Percentiles rank a stretch among this genome's conserved stretches.
These are phyloP conservation scores for Chamaecrista fasciculata DNA, from an alignment of 306 rosid genomes.

Conservation along the genomic window DNA sequence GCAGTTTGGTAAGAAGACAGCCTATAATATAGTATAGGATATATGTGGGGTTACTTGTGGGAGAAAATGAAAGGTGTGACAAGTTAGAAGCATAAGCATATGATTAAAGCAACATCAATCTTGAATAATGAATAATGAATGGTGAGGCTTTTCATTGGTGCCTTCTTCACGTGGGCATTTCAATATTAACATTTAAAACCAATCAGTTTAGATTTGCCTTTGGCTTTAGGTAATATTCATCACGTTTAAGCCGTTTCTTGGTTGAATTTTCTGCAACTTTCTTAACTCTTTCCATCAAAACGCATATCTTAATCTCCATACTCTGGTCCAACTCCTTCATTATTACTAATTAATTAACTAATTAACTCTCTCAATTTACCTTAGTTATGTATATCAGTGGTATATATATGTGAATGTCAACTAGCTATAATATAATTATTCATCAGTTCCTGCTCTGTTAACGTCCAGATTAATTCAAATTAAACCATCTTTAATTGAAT, in stretches of 20 bases:
- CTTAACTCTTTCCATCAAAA: slow-evolving; percentile 3
- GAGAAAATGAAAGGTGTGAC: neutral
- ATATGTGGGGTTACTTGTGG: too few species aligned
- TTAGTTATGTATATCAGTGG: too few species aligned
- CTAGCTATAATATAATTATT: too few species aligned
- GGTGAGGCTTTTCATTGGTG: neutral
- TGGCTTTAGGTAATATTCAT: neutral
- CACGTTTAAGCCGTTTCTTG: slow-evolving; percentile 11
- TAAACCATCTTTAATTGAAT: too few species aligned
- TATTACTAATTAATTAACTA: too few species aligned
- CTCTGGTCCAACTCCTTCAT: slow-evolving; percentile 38
- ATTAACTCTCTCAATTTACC: slow-evolving; percentile 10
- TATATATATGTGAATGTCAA: too few species aligned
- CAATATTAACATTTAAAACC: neutral
- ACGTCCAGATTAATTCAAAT: neutral
- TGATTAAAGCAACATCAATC: neutral
- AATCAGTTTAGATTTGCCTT: slow-evolving; percentile 2
- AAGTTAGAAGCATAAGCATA: neutral
- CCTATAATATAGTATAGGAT: too few species aligned
- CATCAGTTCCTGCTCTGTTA: slow-evolving; percentile 27
- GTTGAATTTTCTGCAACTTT: neutral
- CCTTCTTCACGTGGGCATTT: neutral
- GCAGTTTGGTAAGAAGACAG: too few species aligned
- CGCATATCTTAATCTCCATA: neutral
- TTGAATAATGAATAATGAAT: neutral